phyloP scores from a whole-genome alignment of 331 rosid genomes.

The Rosa hybrid region DNA sequence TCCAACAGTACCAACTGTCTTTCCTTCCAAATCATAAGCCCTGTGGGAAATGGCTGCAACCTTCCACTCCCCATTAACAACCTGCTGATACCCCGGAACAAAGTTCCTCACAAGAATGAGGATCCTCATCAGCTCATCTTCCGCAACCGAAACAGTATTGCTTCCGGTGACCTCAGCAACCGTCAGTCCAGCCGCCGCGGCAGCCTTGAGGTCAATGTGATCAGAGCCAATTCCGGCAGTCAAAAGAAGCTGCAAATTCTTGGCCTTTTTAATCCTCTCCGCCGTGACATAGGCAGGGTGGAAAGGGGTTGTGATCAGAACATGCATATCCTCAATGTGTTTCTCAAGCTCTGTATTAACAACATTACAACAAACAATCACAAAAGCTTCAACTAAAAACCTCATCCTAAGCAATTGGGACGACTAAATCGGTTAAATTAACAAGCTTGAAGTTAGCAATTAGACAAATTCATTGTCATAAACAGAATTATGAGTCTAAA shows the following conservation, averaged over 20 bases:
- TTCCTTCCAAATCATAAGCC: constrained; percentile 98
- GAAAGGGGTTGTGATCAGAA: constrained; percentile 92
- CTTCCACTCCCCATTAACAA: constrained; percentile 78
- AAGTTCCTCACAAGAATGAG: constrained; percentile 87
- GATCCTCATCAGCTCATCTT: constrained; percentile 92
- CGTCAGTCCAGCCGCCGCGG: constrained; percentile 90
- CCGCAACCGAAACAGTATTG: constrained; percentile 91
- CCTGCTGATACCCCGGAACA: constrained; percentile 82
- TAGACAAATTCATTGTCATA: background rate
- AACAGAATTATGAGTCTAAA: background rate
- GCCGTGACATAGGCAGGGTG: constrained; percentile 98
- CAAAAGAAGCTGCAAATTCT: constrained; percentile 78
- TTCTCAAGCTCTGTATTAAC: constrained; percentile 71
- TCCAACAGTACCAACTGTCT: constrained; percentile 88
- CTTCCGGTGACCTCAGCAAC: constrained; percentile 98
- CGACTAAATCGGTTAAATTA: background rate
- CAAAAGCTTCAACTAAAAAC: background rate
- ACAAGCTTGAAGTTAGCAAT: background rate
- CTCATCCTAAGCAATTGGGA: too few relatives aligned
- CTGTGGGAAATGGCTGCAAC: constrained; percentile 90
- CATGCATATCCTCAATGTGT: constrained; percentile 83
- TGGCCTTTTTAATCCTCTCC: constrained; percentile 86
- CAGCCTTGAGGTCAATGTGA: constrained; percentile 87
- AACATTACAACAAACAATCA: background rate
- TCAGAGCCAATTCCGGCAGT: constrained; percentile 98